Conservation (phyloP, 768 basidiomycete species). For the Lepiota subincarnata region DNA sequence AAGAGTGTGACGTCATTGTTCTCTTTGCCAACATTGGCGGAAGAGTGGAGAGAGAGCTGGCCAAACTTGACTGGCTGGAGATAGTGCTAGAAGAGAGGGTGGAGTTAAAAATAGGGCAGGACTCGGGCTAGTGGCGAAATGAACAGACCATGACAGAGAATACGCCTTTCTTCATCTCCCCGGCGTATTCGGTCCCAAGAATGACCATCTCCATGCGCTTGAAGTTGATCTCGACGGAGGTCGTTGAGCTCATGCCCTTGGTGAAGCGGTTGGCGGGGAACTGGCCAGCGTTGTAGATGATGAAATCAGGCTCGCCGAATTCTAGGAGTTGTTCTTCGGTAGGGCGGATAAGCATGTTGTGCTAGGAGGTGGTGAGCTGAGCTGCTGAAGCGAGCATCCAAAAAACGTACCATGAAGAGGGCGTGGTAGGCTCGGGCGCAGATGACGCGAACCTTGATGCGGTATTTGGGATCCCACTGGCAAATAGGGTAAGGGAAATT, state of each 20-base stretch:
- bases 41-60: conserved; percentile 95
- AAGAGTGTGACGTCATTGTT: conserved; percentile 94
- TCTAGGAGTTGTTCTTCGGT: conserved; percentile 89
- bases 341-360: conserved; percentile 99
- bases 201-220: conserved; percentile 99
- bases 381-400: conserved; percentile 9
- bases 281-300: conserved; percentile 99
- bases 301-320: conserved; percentile 98
- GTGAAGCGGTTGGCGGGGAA: conserved; percentile 99
- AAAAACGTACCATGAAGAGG: conserved; percentile 83
- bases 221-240: conserved; percentile 99
- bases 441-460: conserved; percentile 99
- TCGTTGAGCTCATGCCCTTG: conserved; percentile 98
- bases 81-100: conserved; percentile 63
- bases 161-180: conserved; percentile 99
- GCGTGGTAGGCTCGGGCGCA: conserved; percentile 98
- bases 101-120: conserved; percentile 11
- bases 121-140: neutral
- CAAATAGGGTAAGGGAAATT: conserved; percentile 11
- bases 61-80: conserved; percentile 98
- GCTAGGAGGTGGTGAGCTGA: conserved; percentile 40
- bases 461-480: conserved; percentile 97
- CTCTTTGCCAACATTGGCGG: conserved; percentile 90
- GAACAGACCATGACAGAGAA: conserved; percentile 89
- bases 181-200: conserved; percentile 95